Percentiles rank a stretch among this genome's conserved stretches.
Conservation (phyloP, 2,329 filamentous ascomycete genomes). For the Cladophialophora carrionii region DNA sequence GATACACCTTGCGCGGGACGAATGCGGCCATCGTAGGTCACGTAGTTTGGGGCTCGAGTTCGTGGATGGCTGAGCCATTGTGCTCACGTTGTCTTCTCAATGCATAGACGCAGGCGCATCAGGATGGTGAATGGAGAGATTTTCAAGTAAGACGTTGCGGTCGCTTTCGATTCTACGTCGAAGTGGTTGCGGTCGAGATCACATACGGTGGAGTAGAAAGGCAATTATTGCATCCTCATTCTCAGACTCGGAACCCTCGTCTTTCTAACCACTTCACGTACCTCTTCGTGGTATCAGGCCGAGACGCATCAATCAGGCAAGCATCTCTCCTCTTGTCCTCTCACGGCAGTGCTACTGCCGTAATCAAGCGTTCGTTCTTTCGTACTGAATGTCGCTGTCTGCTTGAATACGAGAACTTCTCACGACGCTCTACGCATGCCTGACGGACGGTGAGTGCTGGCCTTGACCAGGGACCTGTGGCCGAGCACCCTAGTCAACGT, state of each 20-base stretch:
- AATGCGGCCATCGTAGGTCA: slow-evolving; percentile 56
- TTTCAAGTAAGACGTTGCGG: background rate
- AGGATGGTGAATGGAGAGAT: background rate
- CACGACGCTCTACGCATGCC: background rate
- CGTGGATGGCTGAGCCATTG: slow-evolving; percentile 16
- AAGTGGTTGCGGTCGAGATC: background rate
- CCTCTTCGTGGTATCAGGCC: no score
- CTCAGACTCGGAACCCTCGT: background rate
- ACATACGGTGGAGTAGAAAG: background rate
- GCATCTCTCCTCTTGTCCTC: background rate
- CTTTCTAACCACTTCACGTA: background rate
- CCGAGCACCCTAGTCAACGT: background rate
- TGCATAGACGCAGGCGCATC: background rate
- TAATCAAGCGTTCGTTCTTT: background rate
- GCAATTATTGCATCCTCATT: background rate
- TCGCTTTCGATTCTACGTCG: background rate
- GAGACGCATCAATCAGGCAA: background rate
- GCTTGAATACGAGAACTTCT: background rate
- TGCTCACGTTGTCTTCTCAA: background rate
- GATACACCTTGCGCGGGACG: slow-evolving; percentile 73
- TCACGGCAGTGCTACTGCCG: background rate
- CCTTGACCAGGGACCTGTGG: background rate
- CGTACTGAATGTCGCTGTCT: background rate
- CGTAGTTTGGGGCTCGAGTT: background rate
- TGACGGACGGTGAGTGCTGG: background rate